A percentile compares a stretch with the other conserved stretches of the same genome.
phyloP scores from a whole-genome alignment of 2,329 filamentous ascomycete genomes.

The Neofusicoccum parvum region DNA sequence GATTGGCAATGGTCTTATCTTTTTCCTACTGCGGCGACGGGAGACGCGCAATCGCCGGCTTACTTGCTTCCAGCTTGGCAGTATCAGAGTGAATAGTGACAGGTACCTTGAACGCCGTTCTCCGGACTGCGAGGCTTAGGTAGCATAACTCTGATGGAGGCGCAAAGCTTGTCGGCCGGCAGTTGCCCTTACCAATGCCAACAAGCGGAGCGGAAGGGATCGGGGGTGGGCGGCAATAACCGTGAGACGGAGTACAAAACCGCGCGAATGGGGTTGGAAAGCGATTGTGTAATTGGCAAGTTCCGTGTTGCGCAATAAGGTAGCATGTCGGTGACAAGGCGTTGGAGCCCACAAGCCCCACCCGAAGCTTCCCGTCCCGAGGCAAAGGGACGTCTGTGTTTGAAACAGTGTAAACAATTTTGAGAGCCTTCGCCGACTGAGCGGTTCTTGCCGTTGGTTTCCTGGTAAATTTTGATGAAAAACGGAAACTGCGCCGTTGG shows the following conservation, averaged over 20 bases:
- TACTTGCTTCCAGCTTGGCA: background rate
- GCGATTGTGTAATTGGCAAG: background rate
- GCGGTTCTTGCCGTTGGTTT: background rate
- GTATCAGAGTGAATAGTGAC: background rate
- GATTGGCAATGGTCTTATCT: background rate
- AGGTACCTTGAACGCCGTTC: background rate
- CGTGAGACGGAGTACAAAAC: background rate
- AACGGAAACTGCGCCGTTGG: background rate
- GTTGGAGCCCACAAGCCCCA: background rate
- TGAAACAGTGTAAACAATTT: background rate
- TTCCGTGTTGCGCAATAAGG: background rate
- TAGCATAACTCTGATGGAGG: background rate
- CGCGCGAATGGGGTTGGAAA: background rate
- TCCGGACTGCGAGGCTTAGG: too few relatives aligned
- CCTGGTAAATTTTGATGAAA: background rate
- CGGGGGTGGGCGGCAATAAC: background rate
- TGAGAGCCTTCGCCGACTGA: background rate
- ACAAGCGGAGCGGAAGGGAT: background rate
- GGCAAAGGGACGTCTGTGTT: conserved; percentile 26
- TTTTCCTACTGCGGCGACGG: background rate
- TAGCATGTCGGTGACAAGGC: conserved; percentile 5
- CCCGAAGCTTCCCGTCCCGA: conserved; percentile 21
- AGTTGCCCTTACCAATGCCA: background rate
- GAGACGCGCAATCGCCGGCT: background rate
- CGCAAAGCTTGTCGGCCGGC: background rate